These are phyloP conservation scores for Calonectria pseudoturangicola DNA, from an alignment of 2,329 filamentous ascomycete genomes.

Conservation along the genomic window DNA sequence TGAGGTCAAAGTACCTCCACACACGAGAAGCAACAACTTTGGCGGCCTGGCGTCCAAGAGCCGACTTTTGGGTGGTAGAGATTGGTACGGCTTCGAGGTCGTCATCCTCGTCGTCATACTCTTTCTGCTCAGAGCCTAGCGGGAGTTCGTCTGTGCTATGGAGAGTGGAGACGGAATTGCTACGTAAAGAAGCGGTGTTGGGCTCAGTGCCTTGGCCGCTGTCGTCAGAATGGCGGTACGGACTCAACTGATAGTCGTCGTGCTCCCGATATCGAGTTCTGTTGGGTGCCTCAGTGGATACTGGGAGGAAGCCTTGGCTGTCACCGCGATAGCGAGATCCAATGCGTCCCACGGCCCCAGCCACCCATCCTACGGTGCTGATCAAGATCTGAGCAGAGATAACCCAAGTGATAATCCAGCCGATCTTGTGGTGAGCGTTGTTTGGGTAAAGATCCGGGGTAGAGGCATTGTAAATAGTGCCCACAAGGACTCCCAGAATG, in stretches of 20 bases:
- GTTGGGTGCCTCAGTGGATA: conserved; percentile 68
- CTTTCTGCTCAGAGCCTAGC: conserved; percentile 63
- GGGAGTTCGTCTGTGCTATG: conserved; percentile 63
- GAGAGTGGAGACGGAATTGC: conserved; percentile 77
- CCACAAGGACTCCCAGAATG: conserved; percentile 77
- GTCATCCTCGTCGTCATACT: conserved; percentile 70
- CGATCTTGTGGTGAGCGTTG: conserved; percentile 91
- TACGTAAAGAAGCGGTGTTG: conserved; percentile 79
- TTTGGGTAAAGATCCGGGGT: conserved; percentile 91
- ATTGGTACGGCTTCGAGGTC: conserved; percentile 58
- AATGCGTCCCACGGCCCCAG: conserved; percentile 50
- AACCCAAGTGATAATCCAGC: conserved; percentile 88
- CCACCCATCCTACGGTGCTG: conserved; percentile 78
- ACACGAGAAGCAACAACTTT: conserved; percentile 73
- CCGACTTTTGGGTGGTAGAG: conserved; percentile 65
- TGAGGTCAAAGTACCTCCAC: conserved; percentile 74
- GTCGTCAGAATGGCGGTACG: conserved; percentile 78
- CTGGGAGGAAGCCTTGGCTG: conserved; percentile 75
- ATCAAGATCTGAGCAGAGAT: conserved; percentile 82
- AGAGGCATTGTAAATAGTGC: conserved; percentile 83
- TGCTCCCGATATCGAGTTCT: conserved; percentile 45
- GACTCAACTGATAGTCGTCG: conserved; percentile 70
- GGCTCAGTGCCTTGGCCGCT: conserved; percentile 85
- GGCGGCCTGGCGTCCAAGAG: conserved; percentile 72
- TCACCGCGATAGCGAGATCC: conserved; percentile 11